phyloP scores from a whole-genome alignment of 1,284 basidiomycete species.

The Trametes pubescens region DNA sequence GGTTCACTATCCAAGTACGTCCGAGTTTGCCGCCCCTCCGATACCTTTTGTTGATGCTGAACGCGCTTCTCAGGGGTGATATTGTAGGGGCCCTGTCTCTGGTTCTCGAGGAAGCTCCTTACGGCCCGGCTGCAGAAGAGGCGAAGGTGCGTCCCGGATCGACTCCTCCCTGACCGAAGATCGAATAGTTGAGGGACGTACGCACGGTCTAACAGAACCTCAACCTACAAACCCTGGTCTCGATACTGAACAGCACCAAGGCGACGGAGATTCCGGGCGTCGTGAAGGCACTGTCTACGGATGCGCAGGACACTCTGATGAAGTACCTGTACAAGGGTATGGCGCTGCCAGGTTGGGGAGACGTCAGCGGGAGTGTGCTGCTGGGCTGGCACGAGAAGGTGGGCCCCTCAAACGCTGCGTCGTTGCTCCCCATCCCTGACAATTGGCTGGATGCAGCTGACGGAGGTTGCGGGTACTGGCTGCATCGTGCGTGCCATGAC shows the following conservation, averaged over 20 bases:
- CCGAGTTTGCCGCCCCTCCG: not conserved
- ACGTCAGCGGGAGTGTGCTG: conserved; percentile 89
- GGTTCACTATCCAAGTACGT: conserved; percentile 77
- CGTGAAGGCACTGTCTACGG: conserved; percentile 78
- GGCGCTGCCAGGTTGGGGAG: conserved; percentile 84
- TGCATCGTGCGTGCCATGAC: conserved; percentile 99
- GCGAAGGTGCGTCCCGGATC: conserved; percentile 75
- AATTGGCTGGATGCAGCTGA: conserved; percentile 65
- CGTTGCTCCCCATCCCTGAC: conserved; percentile 17
- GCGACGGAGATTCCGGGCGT: conserved; percentile 86
- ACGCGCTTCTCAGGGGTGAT: conserved; percentile 65
- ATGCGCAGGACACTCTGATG: conserved; percentile 94
- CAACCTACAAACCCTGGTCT: conserved; percentile 86
- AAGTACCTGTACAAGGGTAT: conserved; percentile 99
- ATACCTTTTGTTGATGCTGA: not conserved
- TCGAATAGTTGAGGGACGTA: not conserved
- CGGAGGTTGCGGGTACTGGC: conserved; percentile 94
- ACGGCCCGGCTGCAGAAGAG: conserved; percentile 85
- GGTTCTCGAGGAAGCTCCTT: conserved; percentile 83
- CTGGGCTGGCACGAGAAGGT: conserved; percentile 98
- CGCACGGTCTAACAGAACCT: conserved; percentile 59
- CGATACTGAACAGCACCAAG: conserved; percentile 95
- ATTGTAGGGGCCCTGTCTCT: conserved; percentile 73
- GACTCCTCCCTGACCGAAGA: not conserved
- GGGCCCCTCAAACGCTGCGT: not conserved